Conservation (phyloP, 257 asterid species). For the Mitragyna speciosa region DNA sequence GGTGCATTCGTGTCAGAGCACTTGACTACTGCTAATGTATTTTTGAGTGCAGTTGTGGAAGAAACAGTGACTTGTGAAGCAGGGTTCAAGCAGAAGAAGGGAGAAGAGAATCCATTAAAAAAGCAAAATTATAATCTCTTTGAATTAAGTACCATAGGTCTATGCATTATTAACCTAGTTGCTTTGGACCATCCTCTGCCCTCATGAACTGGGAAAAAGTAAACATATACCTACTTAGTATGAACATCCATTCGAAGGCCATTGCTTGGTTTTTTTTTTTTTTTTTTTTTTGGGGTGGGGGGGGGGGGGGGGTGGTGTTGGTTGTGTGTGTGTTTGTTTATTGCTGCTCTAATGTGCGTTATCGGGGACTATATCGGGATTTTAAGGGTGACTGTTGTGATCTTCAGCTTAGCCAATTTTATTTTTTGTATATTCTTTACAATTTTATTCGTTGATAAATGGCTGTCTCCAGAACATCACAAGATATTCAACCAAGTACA, state of each 20-base stretch:
- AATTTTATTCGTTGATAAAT: background rate
- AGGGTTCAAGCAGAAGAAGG: constrained; percentile 27
- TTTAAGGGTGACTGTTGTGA: background rate
- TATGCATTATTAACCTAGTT: constrained; percentile 25
- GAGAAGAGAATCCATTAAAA: constrained; percentile 14
- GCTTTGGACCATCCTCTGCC: background rate
- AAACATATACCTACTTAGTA: background rate
- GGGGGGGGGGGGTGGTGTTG: no score
- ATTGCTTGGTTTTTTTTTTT: no score
- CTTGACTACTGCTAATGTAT: constrained; percentile 20
- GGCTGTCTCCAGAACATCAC: background rate
- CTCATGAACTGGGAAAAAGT: background rate
- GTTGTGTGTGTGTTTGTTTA: no score
- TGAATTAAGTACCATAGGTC: constrained; percentile 20
- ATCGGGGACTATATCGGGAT: background rate
- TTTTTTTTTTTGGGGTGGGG: no score
- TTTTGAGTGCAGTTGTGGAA: constrained; percentile 27
- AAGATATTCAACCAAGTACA: background rate
- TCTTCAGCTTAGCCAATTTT: background rate
- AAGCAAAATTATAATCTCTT: constrained; percentile 28
- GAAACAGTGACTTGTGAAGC: constrained; percentile 22
- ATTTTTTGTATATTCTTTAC: background rate
- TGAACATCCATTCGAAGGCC: background rate
- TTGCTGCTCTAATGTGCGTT: background rate
- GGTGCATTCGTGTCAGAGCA: constrained; percentile 12